Evolutionary conservation across 139 green algal genomes (phyloP).

Genomic region (Chlamydomonas applanata): DNA sequence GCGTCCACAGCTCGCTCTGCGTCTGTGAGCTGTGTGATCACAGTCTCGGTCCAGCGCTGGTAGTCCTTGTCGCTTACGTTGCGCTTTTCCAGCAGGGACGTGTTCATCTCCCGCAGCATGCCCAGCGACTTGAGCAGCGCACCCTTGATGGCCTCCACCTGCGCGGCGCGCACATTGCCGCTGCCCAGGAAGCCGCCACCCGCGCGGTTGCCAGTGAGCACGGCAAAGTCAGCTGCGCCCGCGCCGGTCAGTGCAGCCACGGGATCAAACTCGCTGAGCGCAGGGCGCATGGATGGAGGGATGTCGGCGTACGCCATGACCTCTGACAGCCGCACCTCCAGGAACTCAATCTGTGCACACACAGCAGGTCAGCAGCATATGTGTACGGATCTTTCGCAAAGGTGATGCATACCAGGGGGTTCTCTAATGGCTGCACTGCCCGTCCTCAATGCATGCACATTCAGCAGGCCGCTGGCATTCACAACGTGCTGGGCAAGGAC

Average conservation of each 20-base stretch:
- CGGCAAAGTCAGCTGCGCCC: neutral
- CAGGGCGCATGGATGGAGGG: conserved; percentile 56
- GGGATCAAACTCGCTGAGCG: conserved; percentile 46
- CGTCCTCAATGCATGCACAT: neutral
- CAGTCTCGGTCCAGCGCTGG: conserved; percentile 24
- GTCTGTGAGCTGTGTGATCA: conserved; percentile 36
- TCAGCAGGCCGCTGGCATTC: too few relatives aligned
- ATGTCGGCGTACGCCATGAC: conserved; percentile 67
- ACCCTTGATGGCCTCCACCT: conserved; percentile 44
- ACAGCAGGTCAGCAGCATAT: neutral
- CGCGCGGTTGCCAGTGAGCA: neutral
- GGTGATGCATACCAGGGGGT: too few relatives aligned
- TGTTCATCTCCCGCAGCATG: conserved; percentile 36
- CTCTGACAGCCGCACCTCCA: conserved; percentile 59
- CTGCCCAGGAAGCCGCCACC: neutral
- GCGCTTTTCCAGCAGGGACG: conserved; percentile 20
- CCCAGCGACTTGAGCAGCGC: conserved; percentile 29
- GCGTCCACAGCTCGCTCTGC: conserved; percentile 30
- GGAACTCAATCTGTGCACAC: conserved; percentile 49
- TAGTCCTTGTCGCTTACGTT: conserved; percentile 46
- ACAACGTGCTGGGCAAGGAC: neutral
- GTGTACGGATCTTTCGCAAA: neutral
- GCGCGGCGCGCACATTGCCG: conserved; percentile 12
- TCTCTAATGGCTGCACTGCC: neutral
- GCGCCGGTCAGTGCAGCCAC: neutral